Evolutionary conservation across 305 asterid genomes (phyloP).

Genomic region (Fraxinus xanthoxyloides): DNA sequence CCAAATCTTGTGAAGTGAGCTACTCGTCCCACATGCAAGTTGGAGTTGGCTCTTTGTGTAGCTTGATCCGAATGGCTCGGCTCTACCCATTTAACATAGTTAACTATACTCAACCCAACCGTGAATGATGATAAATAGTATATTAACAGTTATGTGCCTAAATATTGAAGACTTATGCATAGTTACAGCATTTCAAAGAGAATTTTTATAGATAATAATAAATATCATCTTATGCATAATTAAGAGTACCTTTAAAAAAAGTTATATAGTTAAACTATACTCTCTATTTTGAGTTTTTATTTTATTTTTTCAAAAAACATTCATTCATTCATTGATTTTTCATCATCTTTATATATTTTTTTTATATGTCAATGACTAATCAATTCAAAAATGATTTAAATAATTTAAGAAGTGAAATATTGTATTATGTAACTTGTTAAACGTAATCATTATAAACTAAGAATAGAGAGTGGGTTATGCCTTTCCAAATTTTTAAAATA

Average conservation of each 20-base stretch:
- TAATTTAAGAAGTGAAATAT: neutral
- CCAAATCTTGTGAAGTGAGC: too few species aligned
- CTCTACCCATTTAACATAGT: neutral
- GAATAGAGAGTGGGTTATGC: neutral
- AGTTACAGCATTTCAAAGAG: neutral
- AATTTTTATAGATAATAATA: too few species aligned
- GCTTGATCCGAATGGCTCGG: too few species aligned
- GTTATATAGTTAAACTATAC: too few species aligned
- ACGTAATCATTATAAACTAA: too few species aligned
- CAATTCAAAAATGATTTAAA: neutral
- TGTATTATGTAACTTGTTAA: neutral
- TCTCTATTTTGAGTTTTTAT: neutral
- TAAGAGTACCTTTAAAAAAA: neutral
- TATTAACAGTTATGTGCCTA: neutral
- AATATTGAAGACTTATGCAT: neutral
- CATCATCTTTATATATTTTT: neutral
- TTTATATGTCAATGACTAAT: neutral
- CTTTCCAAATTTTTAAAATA: neutral
- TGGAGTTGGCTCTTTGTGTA: neutral
- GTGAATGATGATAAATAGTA: neutral
- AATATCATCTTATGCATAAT: neutral
- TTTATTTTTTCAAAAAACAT: too few species aligned
- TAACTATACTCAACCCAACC: neutral
- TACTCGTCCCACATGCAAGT: neutral
- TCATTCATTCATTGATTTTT: neutral